Percentiles rank a stretch among this genome's conserved stretches.
These are phyloP conservation scores for Giardia duodenalis DNA, from an alignment of 208 protist genomes.

Conservation along the genomic window DNA sequence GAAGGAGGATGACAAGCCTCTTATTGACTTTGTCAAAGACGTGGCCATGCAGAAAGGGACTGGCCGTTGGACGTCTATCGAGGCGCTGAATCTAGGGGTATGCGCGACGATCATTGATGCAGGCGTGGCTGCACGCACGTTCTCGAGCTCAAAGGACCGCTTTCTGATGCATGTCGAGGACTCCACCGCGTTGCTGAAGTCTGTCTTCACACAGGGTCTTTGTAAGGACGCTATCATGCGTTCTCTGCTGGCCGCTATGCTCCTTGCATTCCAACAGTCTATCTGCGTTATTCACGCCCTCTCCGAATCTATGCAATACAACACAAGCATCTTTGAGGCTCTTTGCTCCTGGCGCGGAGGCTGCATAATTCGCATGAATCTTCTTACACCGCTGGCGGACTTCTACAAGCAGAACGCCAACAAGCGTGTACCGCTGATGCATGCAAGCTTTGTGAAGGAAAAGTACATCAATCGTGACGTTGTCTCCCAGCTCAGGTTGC, in stretches of 20 bases:
- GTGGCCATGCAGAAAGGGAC: constrained; percentile 74
- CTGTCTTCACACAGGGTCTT: constrained; percentile 33
- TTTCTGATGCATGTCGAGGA: constrained; percentile 42
- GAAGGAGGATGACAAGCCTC: constrained; percentile 60
- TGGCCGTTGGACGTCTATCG: constrained; percentile 50
- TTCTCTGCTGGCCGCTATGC: constrained; percentile 16
- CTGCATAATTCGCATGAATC: constrained; percentile 38
- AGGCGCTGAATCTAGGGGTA: constrained; percentile 65
- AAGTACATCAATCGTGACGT: background rate
- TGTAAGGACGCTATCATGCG: constrained; percentile 37
- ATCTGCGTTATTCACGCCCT: background rate
- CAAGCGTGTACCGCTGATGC: constrained; percentile 25
- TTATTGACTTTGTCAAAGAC: constrained; percentile 81
- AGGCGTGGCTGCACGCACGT: constrained; percentile 61
- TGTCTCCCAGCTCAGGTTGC: background rate
- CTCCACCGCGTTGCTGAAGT: background rate
- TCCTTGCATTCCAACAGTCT: constrained; percentile 38
- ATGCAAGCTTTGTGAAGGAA: background rate
- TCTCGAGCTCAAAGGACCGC: constrained; percentile 68
- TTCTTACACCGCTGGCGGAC: constrained; percentile 35
- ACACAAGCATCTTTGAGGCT: constrained; percentile 60
- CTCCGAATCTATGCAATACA: constrained; percentile 37
- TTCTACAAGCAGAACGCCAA: constrained; percentile 44
- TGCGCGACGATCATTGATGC: constrained; percentile 68
- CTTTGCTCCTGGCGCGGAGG: constrained; percentile 66